These are phyloP conservation scores for Aspergillus flavus DNA, from an alignment of 2,329 filamentous ascomycete species.

Conservation along the genomic window DNA sequence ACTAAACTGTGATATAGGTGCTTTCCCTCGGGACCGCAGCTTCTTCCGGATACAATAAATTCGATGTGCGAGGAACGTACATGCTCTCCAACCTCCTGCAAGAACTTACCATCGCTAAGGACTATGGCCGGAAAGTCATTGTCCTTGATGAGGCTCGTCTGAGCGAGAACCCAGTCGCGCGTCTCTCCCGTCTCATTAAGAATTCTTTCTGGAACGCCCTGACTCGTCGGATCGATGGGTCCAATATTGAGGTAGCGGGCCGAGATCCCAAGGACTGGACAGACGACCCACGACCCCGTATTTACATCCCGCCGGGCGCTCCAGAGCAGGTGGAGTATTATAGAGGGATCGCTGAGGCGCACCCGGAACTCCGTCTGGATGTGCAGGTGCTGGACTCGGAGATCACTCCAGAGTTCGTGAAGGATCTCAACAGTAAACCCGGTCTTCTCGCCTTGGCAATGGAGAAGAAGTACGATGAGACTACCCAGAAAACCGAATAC, in stretches of 20 bases:
- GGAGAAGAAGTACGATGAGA: slow-evolving; percentile 70
- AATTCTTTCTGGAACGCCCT: slow-evolving; percentile 92
- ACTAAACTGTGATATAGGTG: slow-evolving; percentile 54
- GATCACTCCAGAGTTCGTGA: slow-evolving; percentile 79
- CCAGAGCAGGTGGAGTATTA: slow-evolving; percentile 93
- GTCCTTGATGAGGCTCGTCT: slow-evolving; percentile 87
- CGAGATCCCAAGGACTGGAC: slow-evolving; percentile 96
- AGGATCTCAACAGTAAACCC: slow-evolving; percentile 81
- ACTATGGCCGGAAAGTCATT: slow-evolving; percentile 85
- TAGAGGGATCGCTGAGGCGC: slow-evolving; percentile 71
- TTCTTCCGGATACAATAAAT: slow-evolving; percentile 82
- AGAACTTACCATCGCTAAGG: slow-evolving; percentile 88
- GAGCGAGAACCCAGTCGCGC: slow-evolving; percentile 92
- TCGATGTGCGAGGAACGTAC: slow-evolving; percentile 93
- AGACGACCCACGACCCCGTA: slow-evolving; percentile 80
- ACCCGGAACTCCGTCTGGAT: slow-evolving; percentile 83
- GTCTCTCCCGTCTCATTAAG: slow-evolving; percentile 81
- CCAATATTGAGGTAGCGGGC: slow-evolving; percentile 76
- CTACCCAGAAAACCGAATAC: slow-evolving; percentile 70
- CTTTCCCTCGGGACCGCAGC: slow-evolving; percentile 81
- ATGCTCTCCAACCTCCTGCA: slow-evolving; percentile 96
- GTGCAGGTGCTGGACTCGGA: slow-evolving; percentile 73
- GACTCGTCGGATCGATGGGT: slow-evolving; percentile 86
- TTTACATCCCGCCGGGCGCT: slow-evolving; percentile 83
- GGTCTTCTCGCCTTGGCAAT: slow-evolving; percentile 89